These are phyloP conservation scores for Auricularia sp. DNA, from an alignment of 768 basidiomycete species.

Conservation along the genomic window DNA sequence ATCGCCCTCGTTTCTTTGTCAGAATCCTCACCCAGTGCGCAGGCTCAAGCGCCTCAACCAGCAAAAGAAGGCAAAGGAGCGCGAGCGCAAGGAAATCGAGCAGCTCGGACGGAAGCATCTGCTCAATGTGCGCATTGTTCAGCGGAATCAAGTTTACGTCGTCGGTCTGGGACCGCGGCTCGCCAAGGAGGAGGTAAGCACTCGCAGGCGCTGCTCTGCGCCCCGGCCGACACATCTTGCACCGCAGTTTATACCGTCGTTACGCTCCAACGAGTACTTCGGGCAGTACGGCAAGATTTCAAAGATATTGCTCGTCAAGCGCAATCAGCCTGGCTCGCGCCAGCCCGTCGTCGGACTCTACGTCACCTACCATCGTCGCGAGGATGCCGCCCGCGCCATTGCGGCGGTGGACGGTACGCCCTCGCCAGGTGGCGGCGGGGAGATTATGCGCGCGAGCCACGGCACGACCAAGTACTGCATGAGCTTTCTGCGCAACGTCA, in stretches of 20 bases:
- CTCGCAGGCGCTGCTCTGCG: background rate
- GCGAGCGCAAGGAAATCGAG: conserved; percentile 92
- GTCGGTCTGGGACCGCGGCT: conserved; percentile 90
- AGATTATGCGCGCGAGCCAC: conserved; percentile 86
- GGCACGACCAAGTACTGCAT: conserved; percentile 99
- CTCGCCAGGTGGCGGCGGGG: conserved; percentile 81
- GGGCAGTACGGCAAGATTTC: conserved; percentile 98
- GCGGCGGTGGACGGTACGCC: conserved; percentile 84
- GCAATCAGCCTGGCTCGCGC: conserved; percentile 63
- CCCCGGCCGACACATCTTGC: background rate
- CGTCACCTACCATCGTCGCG: conserved; percentile 88
- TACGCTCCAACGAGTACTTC: conserved; percentile 93
- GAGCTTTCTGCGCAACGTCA: conserved; percentile 76
- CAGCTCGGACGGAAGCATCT: conserved; percentile 73
- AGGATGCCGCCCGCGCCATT: conserved; percentile 92
- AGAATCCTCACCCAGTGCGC: conserved; percentile 7
- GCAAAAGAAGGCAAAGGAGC: conserved; percentile 90
- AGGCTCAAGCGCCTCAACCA: conserved; percentile 93
- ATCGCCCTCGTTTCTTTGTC: background rate
- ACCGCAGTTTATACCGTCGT: conserved; percentile 71
- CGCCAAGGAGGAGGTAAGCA: conserved; percentile 87
- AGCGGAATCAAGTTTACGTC: conserved; percentile 92
- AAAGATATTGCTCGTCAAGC: conserved; percentile 88
- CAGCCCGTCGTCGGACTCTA: conserved; percentile 84
- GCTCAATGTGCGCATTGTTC: conserved; percentile 91